Evolutionary conservation across 2,329 filamentous ascomycete species (phyloP).

Genomic region (Alternaria solani): DNA sequence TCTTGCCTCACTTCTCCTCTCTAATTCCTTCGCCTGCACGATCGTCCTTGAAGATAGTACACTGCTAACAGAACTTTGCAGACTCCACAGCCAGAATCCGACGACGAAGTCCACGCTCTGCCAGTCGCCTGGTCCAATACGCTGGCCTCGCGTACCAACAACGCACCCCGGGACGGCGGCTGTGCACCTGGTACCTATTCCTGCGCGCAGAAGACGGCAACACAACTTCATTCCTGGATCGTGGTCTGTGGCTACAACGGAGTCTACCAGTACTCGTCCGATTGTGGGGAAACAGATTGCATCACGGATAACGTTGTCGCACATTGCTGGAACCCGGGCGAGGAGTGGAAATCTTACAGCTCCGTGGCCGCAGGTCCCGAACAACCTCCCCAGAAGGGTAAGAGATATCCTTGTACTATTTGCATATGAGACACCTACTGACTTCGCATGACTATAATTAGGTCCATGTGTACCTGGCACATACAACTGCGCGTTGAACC

Average conservation of each 20-base stretch:
- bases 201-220: not conserved
- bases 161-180: not conserved
- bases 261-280: slow-evolving; percentile 1
- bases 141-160: not conserved
- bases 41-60: not conserved
- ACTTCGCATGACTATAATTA: not conserved
- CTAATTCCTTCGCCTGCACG: not conserved
- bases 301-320: not conserved
- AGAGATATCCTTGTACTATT: not conserved
- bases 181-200: slow-evolving; percentile 2
- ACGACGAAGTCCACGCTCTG: not conserved
- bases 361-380: not conserved
- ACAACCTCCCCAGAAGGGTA: not conserved
- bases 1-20: not conserved
- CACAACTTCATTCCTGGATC: not conserved
- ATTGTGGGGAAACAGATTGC: slow-evolving; percentile 2
- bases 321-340: slow-evolving; percentile 6
- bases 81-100: not conserved
- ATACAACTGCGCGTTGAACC: not conserved
- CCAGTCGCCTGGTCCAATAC: not conserved
- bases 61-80: not conserved
- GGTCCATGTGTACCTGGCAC: not conserved
- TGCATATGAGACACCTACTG: not conserved
- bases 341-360: not conserved
- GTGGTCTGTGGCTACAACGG: slow-evolving; percentile 3